These are phyloP conservation scores for Colletotrichum sp. DNA, from an alignment of 2,329 filamentous ascomycete genomes.

Conservation along the genomic window DNA sequence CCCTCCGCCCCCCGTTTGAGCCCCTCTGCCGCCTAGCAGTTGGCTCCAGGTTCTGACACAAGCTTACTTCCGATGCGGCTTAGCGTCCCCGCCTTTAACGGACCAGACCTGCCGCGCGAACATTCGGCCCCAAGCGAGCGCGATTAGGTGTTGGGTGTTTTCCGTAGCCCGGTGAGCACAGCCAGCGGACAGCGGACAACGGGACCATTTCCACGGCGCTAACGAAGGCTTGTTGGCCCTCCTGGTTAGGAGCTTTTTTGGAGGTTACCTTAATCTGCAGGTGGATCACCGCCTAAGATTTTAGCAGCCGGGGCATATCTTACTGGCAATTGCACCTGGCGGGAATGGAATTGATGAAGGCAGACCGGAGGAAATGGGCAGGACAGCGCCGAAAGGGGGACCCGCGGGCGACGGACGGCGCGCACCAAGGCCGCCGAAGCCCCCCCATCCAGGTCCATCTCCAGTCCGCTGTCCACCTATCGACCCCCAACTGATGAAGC, in stretches of 20 bases:
- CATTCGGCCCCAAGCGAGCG: not conserved
- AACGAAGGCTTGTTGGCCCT: not conserved
- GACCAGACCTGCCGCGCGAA: not conserved
- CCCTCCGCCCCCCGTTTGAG: not conserved
- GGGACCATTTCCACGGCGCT: not conserved
- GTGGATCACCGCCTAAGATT: not conserved
- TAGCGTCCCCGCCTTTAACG: constrained; percentile 11
- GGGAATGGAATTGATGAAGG: not conserved
- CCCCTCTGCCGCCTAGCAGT: not conserved
- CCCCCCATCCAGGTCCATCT: not conserved
- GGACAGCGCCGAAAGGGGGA: not conserved
- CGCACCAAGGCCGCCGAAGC: not conserved
- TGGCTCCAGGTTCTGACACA: constrained; percentile 14
- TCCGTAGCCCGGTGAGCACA: not conserved
- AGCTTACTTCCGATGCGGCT: constrained; percentile 17
- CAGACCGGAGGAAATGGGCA: not conserved
- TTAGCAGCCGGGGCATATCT: not conserved
- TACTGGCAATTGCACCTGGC: not conserved
- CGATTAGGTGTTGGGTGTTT: not conserved
- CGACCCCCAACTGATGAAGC: not conserved
- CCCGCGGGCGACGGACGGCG: constrained; percentile 8
- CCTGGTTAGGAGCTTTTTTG: not conserved
- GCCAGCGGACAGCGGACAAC: not conserved
- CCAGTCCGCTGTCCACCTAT: not conserved
- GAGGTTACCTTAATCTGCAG: not conserved